phyloP scores from a whole-genome alignment of 768 basidiomycete species.

The Pulveroboletus sp. region DNA sequence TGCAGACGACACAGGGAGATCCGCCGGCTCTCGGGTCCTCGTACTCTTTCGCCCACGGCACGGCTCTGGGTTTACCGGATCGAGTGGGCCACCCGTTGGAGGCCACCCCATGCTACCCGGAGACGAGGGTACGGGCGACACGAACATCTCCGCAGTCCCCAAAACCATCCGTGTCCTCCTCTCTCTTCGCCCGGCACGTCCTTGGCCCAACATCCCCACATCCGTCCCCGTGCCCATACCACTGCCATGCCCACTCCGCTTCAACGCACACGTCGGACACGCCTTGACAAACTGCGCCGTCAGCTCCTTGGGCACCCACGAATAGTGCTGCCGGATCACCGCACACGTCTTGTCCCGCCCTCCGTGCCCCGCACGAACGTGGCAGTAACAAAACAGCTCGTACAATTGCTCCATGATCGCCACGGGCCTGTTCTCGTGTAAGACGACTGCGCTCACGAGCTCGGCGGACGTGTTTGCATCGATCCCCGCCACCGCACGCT shows the following conservation, averaged over 20 bases:
- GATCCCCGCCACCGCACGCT: conserved; percentile 8
- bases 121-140: not conserved
- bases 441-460: conserved; percentile 40
- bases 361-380: conserved; percentile 59
- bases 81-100: conserved; percentile 25
- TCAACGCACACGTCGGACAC: conserved; percentile 68
- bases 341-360: conserved; percentile 77
- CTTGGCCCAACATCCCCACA: not conserved
- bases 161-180: not conserved
- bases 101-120: conserved; percentile 13
- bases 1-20: not conserved
- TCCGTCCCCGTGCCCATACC: conserved; percentile 8
- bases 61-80: conserved; percentile 16
- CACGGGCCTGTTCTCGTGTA: conserved; percentile 69
- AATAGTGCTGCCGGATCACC: conserved; percentile 62
- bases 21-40: not conserved
- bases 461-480: conserved; percentile 10
- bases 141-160: not conserved
- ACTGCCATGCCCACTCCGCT: conserved; percentile 36
- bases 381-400: conserved; percentile 70
- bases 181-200: not conserved
- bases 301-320: conserved; percentile 83
- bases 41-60: not conserved
- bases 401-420: conserved; percentile 77
- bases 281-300: conserved; percentile 72